Evolutionary conservation across 352 stramenopile genomes (phyloP), one percentile per base, ranked within the genome.

Genomic region (Pythium monospermum): DNA sequence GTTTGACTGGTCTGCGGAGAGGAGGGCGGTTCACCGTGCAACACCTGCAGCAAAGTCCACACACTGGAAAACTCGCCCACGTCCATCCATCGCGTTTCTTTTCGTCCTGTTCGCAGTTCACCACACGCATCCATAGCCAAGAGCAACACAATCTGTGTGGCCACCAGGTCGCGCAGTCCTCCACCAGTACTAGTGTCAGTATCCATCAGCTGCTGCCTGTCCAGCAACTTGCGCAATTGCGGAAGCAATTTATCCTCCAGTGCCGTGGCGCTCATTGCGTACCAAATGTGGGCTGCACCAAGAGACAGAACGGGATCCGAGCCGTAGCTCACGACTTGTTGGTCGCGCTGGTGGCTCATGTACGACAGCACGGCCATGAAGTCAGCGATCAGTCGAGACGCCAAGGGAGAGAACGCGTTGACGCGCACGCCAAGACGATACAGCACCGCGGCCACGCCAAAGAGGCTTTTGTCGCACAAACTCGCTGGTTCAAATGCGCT

Each of bases 261-360:
- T 4, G 18, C 13, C n/a, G n/a, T n/a, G n/a, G n/a, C n/a, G n/a
- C n/a, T n/a, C n/a, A n/a, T n/a, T n/a, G n/a, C n/a, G n/a, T 50
- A 26, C 60, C 65, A 73, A 28, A 73, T 4, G 7, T 23, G 28
- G 2, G 54, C 23, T 11, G 65, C 65, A 4, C 49, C 65, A 32
- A 70, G 68, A 25, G 61, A 35, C 37, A 73, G 16, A 15, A 69
- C 30, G 3, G 60, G 60, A 6, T 69, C 64, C 15, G 64, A 67
- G 18, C 37, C 4, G 44, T 69, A 69, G 37, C 31, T 49, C 12
- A 8, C 44, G 8, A 69, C 47, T 11, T 56, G 23, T 4, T 22
- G 31, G 16, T 66, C 53, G 23, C 51, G 38, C 32, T 18, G 50
- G 46, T 58, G 55, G 1, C 21, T 57, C 5, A 73, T 50, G 21